Base-by-base conservation (phyloP, 2,329 filamentous ascomycete species). In the Arthrobotrys megalospora region DNA sequence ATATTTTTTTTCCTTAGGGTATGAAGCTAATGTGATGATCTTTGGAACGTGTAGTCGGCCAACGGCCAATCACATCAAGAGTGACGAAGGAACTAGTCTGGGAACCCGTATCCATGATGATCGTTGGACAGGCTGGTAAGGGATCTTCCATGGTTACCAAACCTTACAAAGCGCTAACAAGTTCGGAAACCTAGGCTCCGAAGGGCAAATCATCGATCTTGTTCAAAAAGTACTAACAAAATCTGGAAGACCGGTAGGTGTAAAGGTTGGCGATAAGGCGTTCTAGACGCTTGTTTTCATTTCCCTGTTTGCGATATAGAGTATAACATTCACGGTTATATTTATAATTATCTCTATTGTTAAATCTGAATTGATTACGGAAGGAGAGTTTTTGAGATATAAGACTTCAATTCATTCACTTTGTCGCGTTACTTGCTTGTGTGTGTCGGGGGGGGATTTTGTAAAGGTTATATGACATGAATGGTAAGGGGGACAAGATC, bases 391-490 rank as follows among this genome's bases (percentile, higher is more conserved):
- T 19, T 45, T 34, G 41, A 50, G 34, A 71, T 58, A 70, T 60
- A 41, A 66, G 62, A 60, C 67, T 77, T 77, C 60, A 63, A 77
- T 77, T 77, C 73, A 69, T 77, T 68, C 66, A 77, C 73, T 71
- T 71, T 71, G 73, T 77, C 73, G 60, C 66, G 66, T 77, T 77
- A 77, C 73, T 77, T 70, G 41, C 64, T 77, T 77, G 48, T 60
- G 34, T 38, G 55, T 60, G 34, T 12, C n/a, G 16, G 34, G 14
- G 36, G 55, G 55, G 43, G 62, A 38, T 34, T 55, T 76, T 69
- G 64, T 62, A 65, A 77, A 63, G 43, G 63, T 38, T 77, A 77
- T 77, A 71, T 77, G 62, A 77, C 73, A 77, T 77, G 66, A 71
- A 70, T 28, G 69, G 69, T 66, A 73, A 60, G 28, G 14, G 55